A percentile compares a stretch with the other conserved stretches of the same genome.
Evolutionary conservation across 1,284 basidiomycete species (phyloP).

Genomic region (Moesziomyces parantarcticus): DNA sequence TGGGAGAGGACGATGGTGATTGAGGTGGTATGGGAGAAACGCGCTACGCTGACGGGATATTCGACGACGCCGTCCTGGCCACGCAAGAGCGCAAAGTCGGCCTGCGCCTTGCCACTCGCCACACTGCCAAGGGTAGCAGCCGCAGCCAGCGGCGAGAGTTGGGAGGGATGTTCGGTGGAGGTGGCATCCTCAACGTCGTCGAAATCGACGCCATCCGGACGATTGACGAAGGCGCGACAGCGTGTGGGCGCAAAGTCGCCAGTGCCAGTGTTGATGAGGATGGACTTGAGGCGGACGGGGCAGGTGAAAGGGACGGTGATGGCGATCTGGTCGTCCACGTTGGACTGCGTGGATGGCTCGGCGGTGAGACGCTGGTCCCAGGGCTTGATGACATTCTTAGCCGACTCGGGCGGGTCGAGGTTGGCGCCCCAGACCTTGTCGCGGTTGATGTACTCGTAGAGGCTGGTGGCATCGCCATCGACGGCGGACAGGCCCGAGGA

Average conservation of each 20-base stretch:
- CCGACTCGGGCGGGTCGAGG: constrained; percentile 60
- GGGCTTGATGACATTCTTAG: constrained; percentile 62
- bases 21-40: constrained; percentile 60
- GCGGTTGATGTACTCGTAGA: constrained; percentile 60
- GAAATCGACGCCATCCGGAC: constrained; percentile 64
- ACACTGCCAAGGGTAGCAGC: constrained; percentile 47
- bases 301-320: constrained; percentile 64
- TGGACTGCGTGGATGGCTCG: constrained; percentile 56
- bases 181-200: constrained; percentile 54
- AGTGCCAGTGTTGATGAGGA: constrained; percentile 59
- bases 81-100: constrained; percentile 61
- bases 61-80: constrained; percentile 55
- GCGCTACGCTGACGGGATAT: constrained; percentile 62
- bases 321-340: constrained; percentile 65
- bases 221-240: constrained; percentile 62
- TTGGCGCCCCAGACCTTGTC: constrained; percentile 63
- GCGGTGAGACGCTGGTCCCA: constrained; percentile 59
- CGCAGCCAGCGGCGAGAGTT: constrained; percentile 13
- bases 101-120: constrained; percentile 60
- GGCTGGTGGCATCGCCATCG: constrained; percentile 51
- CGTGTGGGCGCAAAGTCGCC: constrained; percentile 63
- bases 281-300: constrained; percentile 61
- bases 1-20: constrained; percentile 62
- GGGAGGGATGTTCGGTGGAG: constrained; percentile 20
- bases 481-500: constrained; percentile 30